Evolutionary conservation across 176 grass and related monocot species (phyloP), one percentile per base, ranked within the genome.

Genomic region (Thinopyrum elongatum): DNA sequence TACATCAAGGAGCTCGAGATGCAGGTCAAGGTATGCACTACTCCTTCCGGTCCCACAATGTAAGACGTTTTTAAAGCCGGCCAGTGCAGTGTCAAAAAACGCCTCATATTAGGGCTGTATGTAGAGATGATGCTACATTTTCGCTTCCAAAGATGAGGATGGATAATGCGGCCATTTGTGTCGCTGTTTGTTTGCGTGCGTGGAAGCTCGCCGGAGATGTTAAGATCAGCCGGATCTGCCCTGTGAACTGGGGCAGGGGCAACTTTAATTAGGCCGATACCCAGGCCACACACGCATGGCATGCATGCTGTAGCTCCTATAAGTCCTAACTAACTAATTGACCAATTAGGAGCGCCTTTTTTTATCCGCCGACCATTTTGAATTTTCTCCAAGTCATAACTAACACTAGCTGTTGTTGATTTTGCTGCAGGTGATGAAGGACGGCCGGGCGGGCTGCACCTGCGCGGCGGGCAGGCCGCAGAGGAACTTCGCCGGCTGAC

Each of bases 1-100:
- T 96, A 99, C 93, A 99, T 99, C 85, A 95, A 96, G 82, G 97
- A 96, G 35, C 94, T 99, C 61, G 94, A 96, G 86, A 94, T 88
- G 85, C 92, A 99, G 82, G 92, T 94, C 80, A 96, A 99, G 94
- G 97, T 99, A 98, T 44, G 10, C 12, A n/a, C n/a, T n/a, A n/a
- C n/a, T n/a, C n/a, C n/a, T n/a, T n/a, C n/a, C n/a, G n/a, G n/a
- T n/a, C n/a, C n/a, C n/a, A n/a, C n/a, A n/a, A n/a, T n/a, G n/a
- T n/a, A n/a, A n/a, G n/a, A n/a, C n/a, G n/a, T n/a, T n/a, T n/a
- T n/a, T n/a, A n/a, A n/a, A n/a, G n/a, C n/a, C n/a, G n/a, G n/a
- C n/a, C n/a, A n/a, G n/a, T n/a, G n/a, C n/a, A n/a, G n/a, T n/a
- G n/a, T n/a, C n/a, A n/a, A n/a, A n/a, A n/a, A n/a, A n/a, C n/a